Percentiles rank a stretch among this genome's conserved stretches.
These are phyloP conservation scores for Phytophthora sp. DNA, from an alignment of 352 stramenopile species.

Conservation along the genomic window DNA sequence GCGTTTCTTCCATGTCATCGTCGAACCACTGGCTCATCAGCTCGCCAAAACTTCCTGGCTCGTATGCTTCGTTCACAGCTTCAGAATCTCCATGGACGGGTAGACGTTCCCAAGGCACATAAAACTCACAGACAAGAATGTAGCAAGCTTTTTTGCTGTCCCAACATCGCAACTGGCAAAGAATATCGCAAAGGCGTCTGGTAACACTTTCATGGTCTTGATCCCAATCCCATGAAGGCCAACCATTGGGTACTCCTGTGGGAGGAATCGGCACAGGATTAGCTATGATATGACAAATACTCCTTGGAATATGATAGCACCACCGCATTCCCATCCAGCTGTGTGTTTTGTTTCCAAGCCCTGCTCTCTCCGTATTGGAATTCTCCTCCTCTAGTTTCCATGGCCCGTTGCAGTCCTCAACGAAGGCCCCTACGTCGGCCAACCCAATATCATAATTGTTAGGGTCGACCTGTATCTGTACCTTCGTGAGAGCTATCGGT, in stretches of 20 bases:
- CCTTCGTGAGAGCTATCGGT: constrained; percentile 8
- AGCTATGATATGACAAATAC: constrained; percentile 52
- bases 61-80: constrained; percentile 31
- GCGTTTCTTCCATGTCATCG: constrained; percentile 55
- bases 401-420: constrained; percentile 62
- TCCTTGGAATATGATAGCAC: constrained; percentile 78
- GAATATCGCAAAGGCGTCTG: constrained; percentile 66
- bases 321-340: constrained; percentile 85
- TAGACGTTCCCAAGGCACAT: constrained; percentile 70
- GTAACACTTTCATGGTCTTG: constrained; percentile 26
- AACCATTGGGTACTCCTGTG: constrained; percentile 59
- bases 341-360: constrained; percentile 55
- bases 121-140: constrained; percentile 66
- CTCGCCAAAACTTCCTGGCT: constrained; percentile 70
- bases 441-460: constrained; percentile 39
- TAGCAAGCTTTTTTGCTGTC: constrained; percentile 56
- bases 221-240: constrained; percentile 62
- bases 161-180: constrained; percentile 79
- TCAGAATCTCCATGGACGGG: constrained; percentile 1
- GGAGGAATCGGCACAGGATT: constrained; percentile 69
- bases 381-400: constrained; percentile 45
- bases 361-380: constrained; percentile 16
- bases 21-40: constrained; percentile 80
- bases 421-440: constrained; percentile 44
- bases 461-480: constrained; percentile 31